These are phyloP conservation scores for Berberis vulgaris DNA, from an alignment of 164 flowering plant species.

Conservation along the genomic window DNA sequence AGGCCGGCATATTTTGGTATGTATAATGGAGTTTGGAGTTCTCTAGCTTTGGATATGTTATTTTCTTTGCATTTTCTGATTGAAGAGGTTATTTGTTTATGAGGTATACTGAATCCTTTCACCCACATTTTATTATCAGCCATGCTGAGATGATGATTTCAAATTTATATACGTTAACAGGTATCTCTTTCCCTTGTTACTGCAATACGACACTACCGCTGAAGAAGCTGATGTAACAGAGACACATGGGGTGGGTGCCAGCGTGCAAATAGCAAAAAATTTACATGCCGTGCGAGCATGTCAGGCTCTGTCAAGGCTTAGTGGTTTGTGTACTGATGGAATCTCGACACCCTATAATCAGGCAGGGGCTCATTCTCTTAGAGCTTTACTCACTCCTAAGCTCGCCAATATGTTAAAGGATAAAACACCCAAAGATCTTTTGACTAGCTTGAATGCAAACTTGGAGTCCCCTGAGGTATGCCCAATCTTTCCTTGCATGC, in stretches of 20 bases:
- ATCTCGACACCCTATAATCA: conserved; percentile 60
- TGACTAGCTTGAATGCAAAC: conserved; percentile 69
- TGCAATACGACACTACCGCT: conserved; percentile 97
- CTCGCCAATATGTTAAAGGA: conserved; percentile 81
- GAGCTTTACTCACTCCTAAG: conserved; percentile 83
- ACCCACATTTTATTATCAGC: too few relatives aligned
- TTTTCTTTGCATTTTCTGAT: too few relatives aligned
- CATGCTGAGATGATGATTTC: not conserved
- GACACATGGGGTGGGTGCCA: conserved; percentile 92
- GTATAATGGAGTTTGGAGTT: not conserved
- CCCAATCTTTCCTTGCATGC: not conserved
- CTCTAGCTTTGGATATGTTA: too few relatives aligned
- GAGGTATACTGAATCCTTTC: too few relatives aligned
- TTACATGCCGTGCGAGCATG: conserved; percentile 77
- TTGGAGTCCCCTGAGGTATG: conserved; percentile 97
- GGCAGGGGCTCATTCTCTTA: conserved; percentile 61
- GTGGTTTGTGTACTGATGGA: conserved; percentile 64
- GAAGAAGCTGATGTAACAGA: conserved; percentile 70
- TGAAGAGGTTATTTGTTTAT: too few relatives aligned
- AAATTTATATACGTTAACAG: conserved; percentile 22
- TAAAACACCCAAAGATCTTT: conserved; percentile 54
- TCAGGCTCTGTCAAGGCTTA: conserved; percentile 77
- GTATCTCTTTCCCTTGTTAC: conserved; percentile 87
- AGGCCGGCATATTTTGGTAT: conserved; percentile 90
- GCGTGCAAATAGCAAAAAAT: conserved; percentile 95